Evolutionary conservation across 352 stramenopile species (phyloP), one percentile per base, ranked within the genome.

Genomic region (Globisporangium spinosum): DNA sequence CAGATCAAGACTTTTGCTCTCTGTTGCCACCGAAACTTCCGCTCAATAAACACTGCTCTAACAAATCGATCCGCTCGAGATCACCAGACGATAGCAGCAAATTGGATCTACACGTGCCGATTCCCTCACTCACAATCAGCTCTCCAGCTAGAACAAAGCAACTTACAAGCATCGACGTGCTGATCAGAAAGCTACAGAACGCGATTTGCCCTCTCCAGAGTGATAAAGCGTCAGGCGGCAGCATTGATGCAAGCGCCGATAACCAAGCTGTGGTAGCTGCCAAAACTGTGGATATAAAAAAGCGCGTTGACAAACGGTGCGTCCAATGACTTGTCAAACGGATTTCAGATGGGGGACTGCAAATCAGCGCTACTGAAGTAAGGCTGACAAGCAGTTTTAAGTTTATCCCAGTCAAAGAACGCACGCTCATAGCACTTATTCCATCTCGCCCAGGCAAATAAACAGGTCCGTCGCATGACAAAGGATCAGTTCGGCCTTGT

Each of bases 401-500:
- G 6, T n/a, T 29, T 29, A 9, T 7, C 22, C 3, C 9, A 22
- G 15, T 15, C 25, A 3, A 40, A 40, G 17, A 25, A 49, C 9
- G 43, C 43, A 49, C 43, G 3, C 43, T 49, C 17, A 49, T 49
- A 20, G 3, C 43, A 9, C n/a, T 49, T 49, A 49, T 49, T 40
- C 6, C 29, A 51, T 60, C 25, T 53, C 9, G 20, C 15, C n/a
- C n/a, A 89, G 83, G 78, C 80, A 20, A 38, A 79, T 12, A 20
- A 23, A 1, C 65, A 89, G 13, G 22, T 83, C 9, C 3, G 49
- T n/a, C 69, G 76, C 34, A 73, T 89, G 64, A 22, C 66, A 23
- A 51, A 62, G 5, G 78, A 86, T 38, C 68, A 82, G 20, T 72
- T 87, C 15, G 79, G 79, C n/a, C 66, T 77, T 40, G 79, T 80